Evolutionary conservation across 2,329 filamentous ascomycete genomes (phyloP), one percentile per base, ranked within the genome.

Genomic region (Hortaea werneckii): DNA sequence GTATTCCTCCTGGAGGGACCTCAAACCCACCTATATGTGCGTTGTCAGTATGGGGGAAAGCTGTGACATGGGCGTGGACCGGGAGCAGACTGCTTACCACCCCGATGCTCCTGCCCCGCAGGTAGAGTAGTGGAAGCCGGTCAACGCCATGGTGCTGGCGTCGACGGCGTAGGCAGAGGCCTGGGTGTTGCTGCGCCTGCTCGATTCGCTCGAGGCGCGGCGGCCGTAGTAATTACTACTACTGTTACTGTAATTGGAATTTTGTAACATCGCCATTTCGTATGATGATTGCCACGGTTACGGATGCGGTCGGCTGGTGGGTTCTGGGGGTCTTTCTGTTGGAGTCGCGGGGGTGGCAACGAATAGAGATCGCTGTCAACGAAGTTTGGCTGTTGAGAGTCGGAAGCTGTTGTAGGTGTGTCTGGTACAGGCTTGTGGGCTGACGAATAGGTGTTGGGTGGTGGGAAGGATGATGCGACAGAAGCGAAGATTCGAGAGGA

Each of bases 111-210:
- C 78, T 73, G 80, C 83, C 78, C 81, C 78, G 74, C 86, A 89
- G 80, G 85, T 94, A 27, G 43, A 45, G 81, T 94, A 95, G 75
- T 94, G 88, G 73, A 92, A 84, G 67, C 85, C 85, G 67, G 82
- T 82, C 61, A 95, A 77, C 64, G 74, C 77, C 67, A 80, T 76
- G 58, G 81, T 77, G 62, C 73, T 73, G 53, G 70, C 65, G 69
- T 89, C 81, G 68, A 90, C 86, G 60, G 85, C 74, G 73, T 95
- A 95, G 78, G 87, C 94, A 68, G 83, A 89, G 71, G 89, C 88
- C 73, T 90, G 83, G 70, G 92, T 82, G 67, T 85, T 84, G 73
- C 80, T 75, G 61, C 77, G 77, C 60, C 77, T 76, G 72, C 70
- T 76, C 74, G 79, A 79, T 76, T 79, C 78, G 60, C 58, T 67